Conservation (phyloP, 345 rosid genomes). For the Mangifera indica region DNA sequence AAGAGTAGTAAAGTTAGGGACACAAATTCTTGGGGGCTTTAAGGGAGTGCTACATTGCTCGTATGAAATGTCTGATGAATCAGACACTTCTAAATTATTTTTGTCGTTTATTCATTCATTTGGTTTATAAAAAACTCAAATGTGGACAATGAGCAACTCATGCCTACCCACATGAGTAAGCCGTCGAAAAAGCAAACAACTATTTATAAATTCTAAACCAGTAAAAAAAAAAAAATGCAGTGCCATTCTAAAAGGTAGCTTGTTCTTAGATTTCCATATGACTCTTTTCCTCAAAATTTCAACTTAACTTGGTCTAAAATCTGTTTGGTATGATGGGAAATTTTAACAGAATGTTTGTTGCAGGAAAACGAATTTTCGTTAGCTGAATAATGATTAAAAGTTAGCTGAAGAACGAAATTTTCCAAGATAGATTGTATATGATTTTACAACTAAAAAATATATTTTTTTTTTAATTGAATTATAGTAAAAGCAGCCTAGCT, state of each 20-base stretch:
- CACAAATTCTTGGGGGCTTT: conserved; percentile 15
- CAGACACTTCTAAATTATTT: neutral
- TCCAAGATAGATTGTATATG: too few relatives aligned
- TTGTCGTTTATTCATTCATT: neutral
- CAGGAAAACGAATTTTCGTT: too few relatives aligned
- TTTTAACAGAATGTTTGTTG: neutral
- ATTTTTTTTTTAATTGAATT: too few relatives aligned
- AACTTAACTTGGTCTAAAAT: neutral
- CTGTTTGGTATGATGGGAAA: neutral
- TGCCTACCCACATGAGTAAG: conserved; percentile 11
- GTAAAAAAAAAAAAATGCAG: neutral
- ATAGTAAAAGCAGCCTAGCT: too few relatives aligned
- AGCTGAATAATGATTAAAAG: too few relatives aligned
- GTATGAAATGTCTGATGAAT: conserved; percentile 21
- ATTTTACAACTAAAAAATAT: too few relatives aligned
- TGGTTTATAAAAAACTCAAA: neutral
- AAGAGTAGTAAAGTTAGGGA: conserved; percentile 7
- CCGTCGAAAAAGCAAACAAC: neutral
- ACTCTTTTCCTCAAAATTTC: neutral
- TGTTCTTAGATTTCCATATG: neutral
- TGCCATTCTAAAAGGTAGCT: neutral
- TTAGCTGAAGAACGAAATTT: too few relatives aligned
- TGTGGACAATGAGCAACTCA: neutral
- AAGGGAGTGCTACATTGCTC: neutral
- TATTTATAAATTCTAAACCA: too few relatives aligned